Percentiles rank a stretch among this genome's conserved stretches.
Conservation (phyloP, 1,284 basidiomycete species). For the Cryptococcus wingfieldii region DNA sequence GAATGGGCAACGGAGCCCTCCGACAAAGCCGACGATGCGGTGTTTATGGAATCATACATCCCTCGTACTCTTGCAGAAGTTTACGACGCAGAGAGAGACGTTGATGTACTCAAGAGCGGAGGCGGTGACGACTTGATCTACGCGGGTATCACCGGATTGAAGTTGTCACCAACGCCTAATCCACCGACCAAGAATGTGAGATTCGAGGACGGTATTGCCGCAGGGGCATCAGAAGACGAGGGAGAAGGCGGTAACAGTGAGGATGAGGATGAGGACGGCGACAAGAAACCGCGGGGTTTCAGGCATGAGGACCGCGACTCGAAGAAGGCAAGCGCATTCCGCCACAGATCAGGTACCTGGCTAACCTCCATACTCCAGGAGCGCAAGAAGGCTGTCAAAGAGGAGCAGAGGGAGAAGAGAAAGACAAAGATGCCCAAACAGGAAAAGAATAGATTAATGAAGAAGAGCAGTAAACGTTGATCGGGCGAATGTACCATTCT, state of each 20-base stretch:
- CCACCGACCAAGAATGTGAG: slow-evolving; percentile 5
- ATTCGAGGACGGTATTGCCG: not conserved
- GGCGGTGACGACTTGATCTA: slow-evolving; percentile 74
- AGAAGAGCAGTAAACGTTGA: slow-evolving; percentile 44
- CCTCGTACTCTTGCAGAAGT: slow-evolving; percentile 88
- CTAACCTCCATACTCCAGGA: slow-evolving; percentile 55
- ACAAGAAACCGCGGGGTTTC: slow-evolving; percentile 69
- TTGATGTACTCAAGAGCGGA: slow-evolving; percentile 66
- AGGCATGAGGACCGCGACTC: slow-evolving; percentile 84
- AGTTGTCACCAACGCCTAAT: slow-evolving; percentile 38
- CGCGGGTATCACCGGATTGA: slow-evolving; percentile 72
- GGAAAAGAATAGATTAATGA: slow-evolving; percentile 82
- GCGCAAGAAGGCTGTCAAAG: slow-evolving; percentile 81
- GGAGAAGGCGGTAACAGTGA: slow-evolving; percentile 12
- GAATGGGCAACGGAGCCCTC: slow-evolving; percentile 53
- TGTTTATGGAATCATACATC: slow-evolving; percentile 85
- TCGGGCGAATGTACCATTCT: not conserved
- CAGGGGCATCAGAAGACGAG: not conserved
- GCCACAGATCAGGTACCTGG: not conserved
- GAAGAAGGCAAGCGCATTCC: slow-evolving; percentile 64
- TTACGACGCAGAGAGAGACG: slow-evolving; percentile 85
- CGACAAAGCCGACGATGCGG: slow-evolving; percentile 63
- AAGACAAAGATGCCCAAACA: slow-evolving; percentile 90
- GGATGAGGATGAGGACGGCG: slow-evolving; percentile 43
- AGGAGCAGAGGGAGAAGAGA: slow-evolving; percentile 77